Conservation (phyloP, 2,329 filamentous ascomycete genomes). For the Phialocephala sp. region DNA sequence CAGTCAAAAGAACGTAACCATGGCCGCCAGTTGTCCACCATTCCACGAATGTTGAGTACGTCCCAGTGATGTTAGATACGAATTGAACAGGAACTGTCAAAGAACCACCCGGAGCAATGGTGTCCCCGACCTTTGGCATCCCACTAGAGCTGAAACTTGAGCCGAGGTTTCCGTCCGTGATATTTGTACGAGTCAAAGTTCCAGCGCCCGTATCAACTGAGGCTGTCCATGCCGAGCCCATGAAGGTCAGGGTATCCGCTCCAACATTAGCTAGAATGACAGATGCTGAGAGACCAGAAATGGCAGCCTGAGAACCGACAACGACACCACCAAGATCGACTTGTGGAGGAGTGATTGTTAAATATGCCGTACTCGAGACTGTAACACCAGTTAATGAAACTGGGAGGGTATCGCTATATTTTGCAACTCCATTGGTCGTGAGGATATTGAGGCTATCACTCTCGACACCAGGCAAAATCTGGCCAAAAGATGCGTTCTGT, state of each 20-base stretch:
- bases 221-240: constrained; percentile 44
- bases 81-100: constrained; percentile 45
- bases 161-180: constrained; percentile 43
- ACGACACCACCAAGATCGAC: constrained; percentile 50
- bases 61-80: constrained; percentile 41
- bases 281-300: constrained; percentile 40
- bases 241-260: constrained; percentile 45
- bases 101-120: constrained; percentile 41
- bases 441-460: constrained; percentile 46
- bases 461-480: constrained; percentile 45
- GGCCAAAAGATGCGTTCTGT: constrained; percentile 37
- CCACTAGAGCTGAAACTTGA: constrained; percentile 42
- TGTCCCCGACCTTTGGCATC: constrained; percentile 42
- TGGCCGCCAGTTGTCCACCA: constrained; percentile 47
- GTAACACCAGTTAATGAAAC: constrained; percentile 47
- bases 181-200: constrained; percentile 39
- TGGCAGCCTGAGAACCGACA: constrained; percentile 40
- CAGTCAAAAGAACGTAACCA: constrained; percentile 43
- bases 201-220: constrained; percentile 30
- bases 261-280: constrained; percentile 48
- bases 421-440: constrained; percentile 45
- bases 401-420: constrained; percentile 47
- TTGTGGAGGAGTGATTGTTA: constrained; percentile 46
- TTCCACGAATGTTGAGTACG: constrained; percentile 44
- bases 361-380: constrained; percentile 45